Percentiles rank a stretch among this genome's conserved stretches.
Evolutionary conservation across 2,329 filamentous ascomycete genomes (phyloP).

Genomic region (Juglanconis oblonga): DNA sequence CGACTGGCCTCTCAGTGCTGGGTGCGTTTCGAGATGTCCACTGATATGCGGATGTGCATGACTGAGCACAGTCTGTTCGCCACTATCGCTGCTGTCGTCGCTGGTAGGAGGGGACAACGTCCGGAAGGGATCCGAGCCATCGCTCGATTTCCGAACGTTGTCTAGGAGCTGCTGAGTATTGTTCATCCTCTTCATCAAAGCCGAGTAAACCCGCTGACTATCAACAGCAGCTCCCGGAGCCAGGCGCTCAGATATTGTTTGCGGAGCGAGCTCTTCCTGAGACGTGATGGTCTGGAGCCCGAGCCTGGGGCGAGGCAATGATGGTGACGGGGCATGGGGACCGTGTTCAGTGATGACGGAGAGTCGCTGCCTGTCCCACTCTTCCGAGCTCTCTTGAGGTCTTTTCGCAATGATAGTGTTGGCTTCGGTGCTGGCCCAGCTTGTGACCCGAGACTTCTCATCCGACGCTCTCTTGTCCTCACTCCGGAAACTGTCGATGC

Average conservation of each 20-base stretch:
- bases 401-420: conserved; percentile 50
- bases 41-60: not conserved
- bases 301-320: conserved; percentile 26
- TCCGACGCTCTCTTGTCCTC: conserved; percentile 37
- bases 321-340: conserved; percentile 39
- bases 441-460: conserved; percentile 65
- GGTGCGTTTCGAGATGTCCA: not conserved
- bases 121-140: conserved; percentile 16
- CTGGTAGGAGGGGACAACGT: conserved; percentile 14
- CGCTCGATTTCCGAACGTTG: conserved; percentile 19
- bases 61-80: not conserved
- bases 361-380: conserved; percentile 55
- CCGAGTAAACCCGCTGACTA: conserved; percentile 60
- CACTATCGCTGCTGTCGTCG: not conserved
- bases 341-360: conserved; percentile 62
- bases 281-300: conserved; percentile 25
- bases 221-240: conserved; percentile 38
- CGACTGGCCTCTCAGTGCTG: not conserved
- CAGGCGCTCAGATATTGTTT: not conserved
- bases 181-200: conserved; percentile 56
- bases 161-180: conserved; percentile 33
- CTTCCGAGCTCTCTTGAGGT: conserved; percentile 30
- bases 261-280: conserved; percentile 15
- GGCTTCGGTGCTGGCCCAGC: conserved; percentile 65
- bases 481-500: conserved; percentile 47